Conservation (phyloP, 2,329 filamentous ascomycete species). For the Aspergillus sp. region DNA sequence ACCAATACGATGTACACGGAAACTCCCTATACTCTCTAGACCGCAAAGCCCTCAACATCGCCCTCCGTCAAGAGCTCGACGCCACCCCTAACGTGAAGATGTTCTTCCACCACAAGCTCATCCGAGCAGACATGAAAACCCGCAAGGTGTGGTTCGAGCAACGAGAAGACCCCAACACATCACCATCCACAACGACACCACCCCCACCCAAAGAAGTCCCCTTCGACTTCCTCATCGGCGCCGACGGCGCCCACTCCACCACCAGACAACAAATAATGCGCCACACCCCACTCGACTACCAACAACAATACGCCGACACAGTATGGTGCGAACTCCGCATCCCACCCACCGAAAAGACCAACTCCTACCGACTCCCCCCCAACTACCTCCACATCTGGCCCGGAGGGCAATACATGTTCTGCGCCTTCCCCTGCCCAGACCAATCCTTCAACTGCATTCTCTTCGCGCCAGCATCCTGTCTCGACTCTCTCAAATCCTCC, state of each 20-base stretch:
- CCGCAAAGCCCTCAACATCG: slow-evolving; percentile 77
- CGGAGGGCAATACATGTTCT: slow-evolving; percentile 93
- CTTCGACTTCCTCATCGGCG: slow-evolving; percentile 91
- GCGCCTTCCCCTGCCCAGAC: slow-evolving; percentile 86
- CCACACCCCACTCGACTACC: slow-evolving; percentile 82
- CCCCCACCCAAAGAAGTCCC: slow-evolving; percentile 56
- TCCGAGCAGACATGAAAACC: slow-evolving; percentile 77
- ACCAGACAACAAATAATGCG: slow-evolving; percentile 96
- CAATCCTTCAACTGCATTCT: slow-evolving; percentile 94
- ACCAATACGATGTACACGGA: slow-evolving; percentile 91
- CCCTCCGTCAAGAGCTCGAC: slow-evolving; percentile 80
- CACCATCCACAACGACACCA: slow-evolving; percentile 29
- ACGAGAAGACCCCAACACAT: slow-evolving; percentile 18
- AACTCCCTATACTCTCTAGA: slow-evolving; percentile 64
- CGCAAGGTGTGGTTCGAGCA: slow-evolving; percentile 86
- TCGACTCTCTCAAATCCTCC: slow-evolving; percentile 64
- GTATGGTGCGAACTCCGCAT: slow-evolving; percentile 97
- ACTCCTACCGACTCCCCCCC: slow-evolving; percentile 76
- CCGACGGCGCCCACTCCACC: slow-evolving; percentile 91
- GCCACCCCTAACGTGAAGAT: slow-evolving; percentile 83
- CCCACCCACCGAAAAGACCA: slow-evolving; percentile 50
- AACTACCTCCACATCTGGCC: slow-evolving; percentile 98
- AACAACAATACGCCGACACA: slow-evolving; percentile 93
- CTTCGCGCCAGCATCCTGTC: slow-evolving; percentile 75
- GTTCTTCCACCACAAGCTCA: slow-evolving; percentile 91